Evolutionary conservation across 805 yeast genomes (phyloP).

Genomic region (Sporopachydermia quercuum): DNA sequence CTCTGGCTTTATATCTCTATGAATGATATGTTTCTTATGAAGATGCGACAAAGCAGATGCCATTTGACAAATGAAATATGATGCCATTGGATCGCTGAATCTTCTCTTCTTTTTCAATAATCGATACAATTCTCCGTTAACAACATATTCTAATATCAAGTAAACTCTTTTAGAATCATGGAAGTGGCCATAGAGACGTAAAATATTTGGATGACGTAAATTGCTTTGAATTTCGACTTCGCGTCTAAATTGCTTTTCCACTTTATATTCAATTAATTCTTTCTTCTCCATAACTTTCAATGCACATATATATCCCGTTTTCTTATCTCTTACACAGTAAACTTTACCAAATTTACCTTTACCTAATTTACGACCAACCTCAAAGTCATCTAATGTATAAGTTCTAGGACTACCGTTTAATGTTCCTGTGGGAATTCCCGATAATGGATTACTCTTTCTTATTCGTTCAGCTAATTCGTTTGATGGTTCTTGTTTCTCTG

Average conservation of each 20-base stretch:
- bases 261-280: conserved; percentile 59
- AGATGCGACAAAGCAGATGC: conserved; percentile 66
- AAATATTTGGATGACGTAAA: conserved; percentile 58
- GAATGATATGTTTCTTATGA: conserved; percentile 71
- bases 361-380: conserved; percentile 75
- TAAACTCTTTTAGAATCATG: conserved; percentile 71
- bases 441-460: not conserved
- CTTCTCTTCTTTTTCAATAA: conserved; percentile 49
- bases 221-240: conserved; percentile 86
- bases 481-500: not conserved
- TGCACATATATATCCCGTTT: conserved; percentile 73
- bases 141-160: conserved; percentile 69
- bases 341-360: conserved; percentile 92
- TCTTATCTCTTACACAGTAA: conserved; percentile 68
- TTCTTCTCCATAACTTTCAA: conserved; percentile 79
- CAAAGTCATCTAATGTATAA: conserved; percentile 50
- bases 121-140: conserved; percentile 77
- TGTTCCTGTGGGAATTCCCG: conserved; percentile 1
- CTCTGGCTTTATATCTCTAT: conserved; percentile 90
- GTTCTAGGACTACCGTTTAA: conserved; percentile 11
- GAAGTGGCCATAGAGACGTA: conserved; percentile 76
- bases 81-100: conserved; percentile 60
- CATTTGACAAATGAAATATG: conserved; percentile 59
- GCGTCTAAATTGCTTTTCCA: conserved; percentile 74
- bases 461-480: not conserved